Base-by-base conservation (phyloP, 2,329 filamentous ascomycete genomes). In the Chalaropsis ovoidea region DNA sequence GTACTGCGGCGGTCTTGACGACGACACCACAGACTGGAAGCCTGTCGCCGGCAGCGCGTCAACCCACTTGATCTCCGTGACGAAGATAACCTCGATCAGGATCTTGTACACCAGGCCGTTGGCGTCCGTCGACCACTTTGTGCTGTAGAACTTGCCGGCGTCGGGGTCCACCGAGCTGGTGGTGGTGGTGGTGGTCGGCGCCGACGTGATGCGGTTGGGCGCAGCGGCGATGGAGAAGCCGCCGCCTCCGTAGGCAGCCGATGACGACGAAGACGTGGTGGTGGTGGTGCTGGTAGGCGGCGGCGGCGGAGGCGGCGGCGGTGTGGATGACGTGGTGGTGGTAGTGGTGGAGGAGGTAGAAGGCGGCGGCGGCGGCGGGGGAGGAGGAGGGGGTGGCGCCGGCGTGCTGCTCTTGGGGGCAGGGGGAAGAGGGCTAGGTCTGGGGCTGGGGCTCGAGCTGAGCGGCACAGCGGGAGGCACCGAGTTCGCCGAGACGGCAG, bases 61-160 rank as follows among this genome's bases (percentile, higher is more conserved):
- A 15, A 75, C 71, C 31, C 77, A 72, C 65, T 78, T 73, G 0
- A 80, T 83, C 17, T 83, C 79, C 63, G 79, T 83, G 35, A 84
- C 77, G 3, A 79, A 71, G 58, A 81, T 77, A 73, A 85, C 77
- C 63, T 81, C 79, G 79, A 81, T 83, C 13, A 84, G 72, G 24
- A 86, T 78, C 74, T 85, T 80, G 68, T 77, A 77, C 13, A 86
- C 80, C 6, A 78, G 70, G 56, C 77, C 76, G 63, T 78, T 78
- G 8, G 75, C 74, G 17, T 62, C 65, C 19, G 82, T 85, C 60
- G 80, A 68, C 68, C 77, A 84, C 69, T 83, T 73, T 4, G 82
- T 86, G 72, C 79, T 81, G 68, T 69, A 77, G 69, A 70, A 67
- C 47, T 67, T 74, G 66, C 70, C 74, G 64, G 74, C 70, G 67